These are phyloP conservation scores for Agroathelia rolfsii DNA, from an alignment of 1,284 basidiomycete genomes.

Conservation along the genomic window DNA sequence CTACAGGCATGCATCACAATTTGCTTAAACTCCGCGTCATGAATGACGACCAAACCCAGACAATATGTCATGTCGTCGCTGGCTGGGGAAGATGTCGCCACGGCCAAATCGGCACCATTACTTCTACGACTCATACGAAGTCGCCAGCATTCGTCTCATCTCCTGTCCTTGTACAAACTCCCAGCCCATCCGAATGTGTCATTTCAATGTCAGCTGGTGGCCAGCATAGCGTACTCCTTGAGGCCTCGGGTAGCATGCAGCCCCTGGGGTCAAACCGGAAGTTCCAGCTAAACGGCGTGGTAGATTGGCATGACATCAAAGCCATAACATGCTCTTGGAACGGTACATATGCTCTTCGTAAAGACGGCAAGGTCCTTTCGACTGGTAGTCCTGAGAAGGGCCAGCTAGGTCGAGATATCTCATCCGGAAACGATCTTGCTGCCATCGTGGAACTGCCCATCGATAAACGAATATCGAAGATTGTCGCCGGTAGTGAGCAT, in stretches of 20 bases:
- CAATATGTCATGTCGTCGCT: slow-evolving; percentile 37
- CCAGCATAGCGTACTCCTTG: slow-evolving; percentile 59
- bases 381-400: slow-evolving; percentile 61
- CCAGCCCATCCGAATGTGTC: slow-evolving; percentile 23
- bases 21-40: slow-evolving; percentile 32
- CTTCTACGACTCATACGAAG: slow-evolving; percentile 12
- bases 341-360: slow-evolving; percentile 53
- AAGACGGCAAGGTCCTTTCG: slow-evolving; percentile 26
- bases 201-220: slow-evolving; percentile 54
- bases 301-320: slow-evolving; percentile 17
- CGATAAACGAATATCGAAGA: slow-evolving; percentile 15
- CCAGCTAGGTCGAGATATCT: slow-evolving; percentile 48
- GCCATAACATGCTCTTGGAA: slow-evolving; percentile 71
- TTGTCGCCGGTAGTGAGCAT: slow-evolving; percentile 77
- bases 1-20: slow-evolving; percentile 66
- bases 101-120: slow-evolving; percentile 55
- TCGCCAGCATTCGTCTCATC: slow-evolving; percentile 21
- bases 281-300: slow-evolving; percentile 46
- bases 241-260: slow-evolving; percentile 35
- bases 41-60: too few relatives aligned
- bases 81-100: slow-evolving; percentile 83
- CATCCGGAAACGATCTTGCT: background rate
- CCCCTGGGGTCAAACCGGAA: slow-evolving; percentile 63
- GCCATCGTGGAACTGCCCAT: background rate
- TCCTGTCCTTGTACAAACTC: slow-evolving; percentile 24